These are phyloP conservation scores for Picochlorum sp. DNA, from an alignment of 139 green algal species.

Conservation along the genomic window DNA sequence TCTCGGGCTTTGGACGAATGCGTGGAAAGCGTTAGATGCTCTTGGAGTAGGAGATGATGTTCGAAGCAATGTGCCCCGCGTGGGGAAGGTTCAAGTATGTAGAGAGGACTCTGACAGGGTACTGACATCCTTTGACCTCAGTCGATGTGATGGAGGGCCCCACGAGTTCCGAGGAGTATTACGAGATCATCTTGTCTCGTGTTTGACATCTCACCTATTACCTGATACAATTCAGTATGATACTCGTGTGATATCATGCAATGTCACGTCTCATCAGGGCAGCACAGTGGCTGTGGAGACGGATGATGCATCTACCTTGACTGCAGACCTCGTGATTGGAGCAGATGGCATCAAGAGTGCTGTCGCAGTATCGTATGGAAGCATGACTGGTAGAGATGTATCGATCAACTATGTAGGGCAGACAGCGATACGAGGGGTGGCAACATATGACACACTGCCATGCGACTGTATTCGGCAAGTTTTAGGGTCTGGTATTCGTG, in stretches of 20 bases:
- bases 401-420: conserved; percentile 44
- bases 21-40: conserved; percentile 60
- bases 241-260: conserved; percentile 10
- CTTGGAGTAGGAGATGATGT: conserved; percentile 47
- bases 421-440: conserved; percentile 32
- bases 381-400: conserved; percentile 1
- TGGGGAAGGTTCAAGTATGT: conserved; percentile 44
- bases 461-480: conserved; percentile 35
- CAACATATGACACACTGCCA: conserved; percentile 7
- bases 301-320: not conserved
- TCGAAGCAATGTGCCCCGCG: conserved; percentile 16
- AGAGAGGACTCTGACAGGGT: conserved; percentile 18
- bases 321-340: conserved; percentile 35
- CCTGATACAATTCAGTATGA: conserved; percentile 27
- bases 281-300: not conserved
- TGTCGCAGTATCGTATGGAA: conserved; percentile 26
- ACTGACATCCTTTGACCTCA: conserved; percentile 47
- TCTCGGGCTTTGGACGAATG: conserved; percentile 68
- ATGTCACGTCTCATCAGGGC: no score
- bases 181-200: conserved; percentile 29
- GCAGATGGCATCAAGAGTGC: conserved; percentile 46
- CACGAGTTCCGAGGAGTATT: conserved; percentile 66
- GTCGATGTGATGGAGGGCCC: conserved; percentile 45
- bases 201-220: conserved; percentile 17
- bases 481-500: conserved; percentile 38